Evolutionary conservation across 345 rosid genomes (phyloP), one percentile per base, ranked within the genome.

Genomic region (Citrus hindsii): DNA sequence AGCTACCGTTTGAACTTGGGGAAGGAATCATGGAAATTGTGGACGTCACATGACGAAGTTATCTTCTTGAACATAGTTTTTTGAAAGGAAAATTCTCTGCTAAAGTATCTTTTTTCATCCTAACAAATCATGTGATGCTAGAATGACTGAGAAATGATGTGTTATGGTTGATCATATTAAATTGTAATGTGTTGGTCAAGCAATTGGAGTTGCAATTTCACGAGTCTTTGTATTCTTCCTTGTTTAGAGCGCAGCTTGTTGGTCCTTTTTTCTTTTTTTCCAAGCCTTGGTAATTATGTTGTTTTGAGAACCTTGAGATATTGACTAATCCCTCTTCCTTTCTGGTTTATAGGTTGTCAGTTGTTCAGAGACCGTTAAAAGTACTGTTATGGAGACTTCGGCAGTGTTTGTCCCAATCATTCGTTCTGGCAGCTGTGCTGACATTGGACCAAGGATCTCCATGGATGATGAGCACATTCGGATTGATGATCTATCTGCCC

Each of bases 381-480:
- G 78, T 79, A 67, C 79, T 66, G 80, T 74, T 69, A 27, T 71
- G 16, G 86, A 81, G 79, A 42, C 91, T 63, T 76, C 90, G 75
- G 74, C 69, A 35, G 74, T 65, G 74, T 85, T 81, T 77, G 67
- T 89, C 69, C 97, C 97, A n/a, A 81, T 74, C 66, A 88, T 94
- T 51, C 91, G 94, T 4, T 94, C 97, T 60, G 98, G 98, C 9
- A 89, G 98, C 87, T 87, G 77, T 76, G 83, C 91, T 2, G 94
- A 88, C 75, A 92, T 89, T 22, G 98, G 98, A 58, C 30, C 80
- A 2, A 85, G 95, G 77, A 65, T 7, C 24, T 91, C 92, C 69
- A 92, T 95, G 98, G 98, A 95, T 14, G 98, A 95, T 58, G 98
- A 93, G 58, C 95, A 95, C 79, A 86, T 91, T 71, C 83, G 85